A percentile compares a stretch with the other conserved stretches of the same genome.
Conservation (phyloP, 2,329 filamentous ascomycete genomes). For the Zymoseptoria pseudotritici region DNA sequence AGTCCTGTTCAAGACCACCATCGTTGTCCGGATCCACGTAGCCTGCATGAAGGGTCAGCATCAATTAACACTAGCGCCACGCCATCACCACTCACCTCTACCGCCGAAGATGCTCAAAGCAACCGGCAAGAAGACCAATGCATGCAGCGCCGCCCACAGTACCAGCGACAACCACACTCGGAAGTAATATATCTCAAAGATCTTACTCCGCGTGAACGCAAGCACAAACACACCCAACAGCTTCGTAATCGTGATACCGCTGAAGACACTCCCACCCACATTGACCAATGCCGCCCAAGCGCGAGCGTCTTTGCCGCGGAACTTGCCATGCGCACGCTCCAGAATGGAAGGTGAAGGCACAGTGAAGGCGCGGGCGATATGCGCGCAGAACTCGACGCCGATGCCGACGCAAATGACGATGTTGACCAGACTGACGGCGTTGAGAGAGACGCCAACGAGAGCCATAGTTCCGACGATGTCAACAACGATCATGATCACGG, state of each 20-base stretch:
- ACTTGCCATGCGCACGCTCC: constrained; percentile 66
- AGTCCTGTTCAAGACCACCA: constrained; percentile 81
- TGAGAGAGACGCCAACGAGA: constrained; percentile 77
- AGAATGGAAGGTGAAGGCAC: constrained; percentile 80
- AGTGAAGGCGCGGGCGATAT: constrained; percentile 91
- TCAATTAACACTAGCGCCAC: background rate
- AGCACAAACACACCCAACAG: constrained; percentile 84
- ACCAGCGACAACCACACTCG: constrained; percentile 91
- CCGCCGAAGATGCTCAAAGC: constrained; percentile 80
- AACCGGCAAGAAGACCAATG: constrained; percentile 85
- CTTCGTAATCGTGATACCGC: constrained; percentile 93
- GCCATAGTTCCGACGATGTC: constrained; percentile 97
- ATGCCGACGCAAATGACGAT: constrained; percentile 96
- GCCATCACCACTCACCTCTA: constrained; percentile 46
- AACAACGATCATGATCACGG: constrained; percentile 85
- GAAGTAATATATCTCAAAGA: constrained; percentile 99
- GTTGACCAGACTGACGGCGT: constrained; percentile 92
- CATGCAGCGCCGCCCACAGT: constrained; percentile 78
- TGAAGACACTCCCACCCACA: constrained; percentile 89
- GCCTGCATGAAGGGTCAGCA: constrained; percentile 39
- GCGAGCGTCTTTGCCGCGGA: constrained; percentile 74
- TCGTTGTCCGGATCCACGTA: constrained; percentile 83
- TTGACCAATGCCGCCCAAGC: constrained; percentile 92
- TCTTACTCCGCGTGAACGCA: constrained; percentile 93
- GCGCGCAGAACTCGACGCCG: constrained; percentile 92